A percentile compares a stretch with the other conserved stretches of the same genome.
phyloP scores from a whole-genome alignment of 805 yeast species.

The Cyberlindnera mississippiensis region DNA sequence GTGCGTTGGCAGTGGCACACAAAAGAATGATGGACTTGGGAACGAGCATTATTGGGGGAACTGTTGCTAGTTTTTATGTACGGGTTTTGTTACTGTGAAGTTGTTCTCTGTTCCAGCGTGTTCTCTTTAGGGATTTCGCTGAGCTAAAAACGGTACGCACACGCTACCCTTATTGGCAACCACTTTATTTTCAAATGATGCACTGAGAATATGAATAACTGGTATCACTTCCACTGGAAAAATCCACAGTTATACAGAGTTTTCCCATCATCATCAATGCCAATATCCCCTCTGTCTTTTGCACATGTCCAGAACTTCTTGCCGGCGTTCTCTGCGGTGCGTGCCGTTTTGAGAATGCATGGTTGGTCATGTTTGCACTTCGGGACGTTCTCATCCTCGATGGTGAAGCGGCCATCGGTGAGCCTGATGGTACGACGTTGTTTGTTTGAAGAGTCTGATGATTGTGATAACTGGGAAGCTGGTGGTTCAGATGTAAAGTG shows the following conservation, averaged over 20 bases:
- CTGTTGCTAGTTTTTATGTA: too few species aligned
- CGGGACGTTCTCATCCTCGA: constrained; percentile 33
- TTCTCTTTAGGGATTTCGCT: too few species aligned
- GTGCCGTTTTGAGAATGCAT: constrained; percentile 44
- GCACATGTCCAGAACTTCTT: constrained; percentile 53
- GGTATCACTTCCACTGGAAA: constrained; percentile 48
- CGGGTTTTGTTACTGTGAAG: too few species aligned
- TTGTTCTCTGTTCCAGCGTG: too few species aligned
- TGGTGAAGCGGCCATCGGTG: constrained; percentile 17
- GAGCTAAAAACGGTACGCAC: too few species aligned
- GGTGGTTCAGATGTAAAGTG: neutral
- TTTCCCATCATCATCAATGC: constrained; percentile 17
- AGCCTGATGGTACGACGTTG: constrained; percentile 1
- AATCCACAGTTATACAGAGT: constrained; percentile 45
- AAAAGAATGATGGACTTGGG: neutral
- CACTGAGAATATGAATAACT: too few species aligned
- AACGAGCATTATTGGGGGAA: neutral
- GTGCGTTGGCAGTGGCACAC: constrained; percentile 26
- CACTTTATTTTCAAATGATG: too few species aligned
- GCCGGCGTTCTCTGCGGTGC: constrained; percentile 41
- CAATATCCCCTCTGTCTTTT: constrained; percentile 30
- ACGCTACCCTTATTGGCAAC: too few species aligned
- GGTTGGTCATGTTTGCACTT: constrained; percentile 44
- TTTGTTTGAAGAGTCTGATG: neutral
- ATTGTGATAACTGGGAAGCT: neutral